Percentiles rank a stretch among this genome's conserved stretches.
These are phyloP conservation scores for Vachellia collinsii DNA, from an alignment of 306 rosid species.

Conservation along the genomic window DNA sequence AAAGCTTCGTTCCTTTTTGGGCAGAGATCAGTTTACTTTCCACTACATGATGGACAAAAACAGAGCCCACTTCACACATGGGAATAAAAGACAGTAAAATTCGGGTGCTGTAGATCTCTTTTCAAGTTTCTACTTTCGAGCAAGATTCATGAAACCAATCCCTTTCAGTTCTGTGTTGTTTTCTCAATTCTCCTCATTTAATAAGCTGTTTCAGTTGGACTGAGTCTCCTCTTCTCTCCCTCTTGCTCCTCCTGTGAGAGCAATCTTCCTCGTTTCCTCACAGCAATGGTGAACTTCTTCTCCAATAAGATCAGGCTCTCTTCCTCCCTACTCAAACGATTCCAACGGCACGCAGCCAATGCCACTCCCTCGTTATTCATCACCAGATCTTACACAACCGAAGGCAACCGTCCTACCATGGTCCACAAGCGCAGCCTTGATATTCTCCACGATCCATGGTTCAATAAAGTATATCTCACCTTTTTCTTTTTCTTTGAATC, in stretches of 20 bases:
- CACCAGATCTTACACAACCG: constrained; percentile 71
- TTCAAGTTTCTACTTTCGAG: neutral
- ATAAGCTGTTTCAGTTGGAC: neutral
- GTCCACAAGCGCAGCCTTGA: constrained; percentile 95
- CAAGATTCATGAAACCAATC: neutral
- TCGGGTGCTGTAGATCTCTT: neutral
- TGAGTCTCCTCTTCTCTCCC: neutral
- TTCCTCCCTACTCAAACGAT: constrained; percentile 54
- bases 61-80: neutral
- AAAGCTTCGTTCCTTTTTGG: too few relatives aligned
- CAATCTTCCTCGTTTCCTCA: constrained; percentile 8
- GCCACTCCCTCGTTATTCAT: constrained; percentile 39
- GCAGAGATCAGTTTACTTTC: neutral
- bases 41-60: neutral
- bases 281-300: constrained; percentile 60
- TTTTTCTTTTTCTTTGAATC: neutral
- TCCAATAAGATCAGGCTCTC: constrained; percentile 60
- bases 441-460: constrained; percentile 99
- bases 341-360: constrained; percentile 43
- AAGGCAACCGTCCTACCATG: constrained; percentile 83
- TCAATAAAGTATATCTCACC: constrained; percentile 64
- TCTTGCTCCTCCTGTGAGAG: constrained; percentile 1
- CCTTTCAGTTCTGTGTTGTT: neutral
- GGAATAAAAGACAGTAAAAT: neutral
- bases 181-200: neutral